Evolutionary conservation across 1,284 basidiomycete genomes (phyloP).

Genomic region (Cryptococcus sp.): DNA sequence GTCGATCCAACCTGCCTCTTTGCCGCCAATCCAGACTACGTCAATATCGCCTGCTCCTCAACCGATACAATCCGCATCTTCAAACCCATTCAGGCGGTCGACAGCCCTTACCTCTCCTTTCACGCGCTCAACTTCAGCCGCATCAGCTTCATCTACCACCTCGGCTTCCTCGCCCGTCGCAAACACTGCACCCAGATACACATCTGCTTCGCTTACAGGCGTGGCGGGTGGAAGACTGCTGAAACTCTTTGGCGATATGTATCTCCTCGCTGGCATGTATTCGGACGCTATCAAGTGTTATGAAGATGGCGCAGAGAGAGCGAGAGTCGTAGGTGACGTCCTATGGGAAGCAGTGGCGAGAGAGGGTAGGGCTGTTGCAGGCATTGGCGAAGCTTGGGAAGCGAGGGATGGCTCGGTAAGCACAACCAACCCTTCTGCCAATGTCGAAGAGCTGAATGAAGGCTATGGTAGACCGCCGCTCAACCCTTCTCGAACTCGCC

Average conservation of each 20-base stretch:
- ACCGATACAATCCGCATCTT: conserved; percentile 23
- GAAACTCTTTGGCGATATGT: conserved; percentile 87
- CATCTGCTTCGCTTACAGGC: conserved; percentile 38
- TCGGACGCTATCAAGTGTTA: conserved; percentile 82
- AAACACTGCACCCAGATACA: conserved; percentile 27
- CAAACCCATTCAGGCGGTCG: conserved; percentile 47
- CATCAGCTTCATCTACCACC: conserved; percentile 19
- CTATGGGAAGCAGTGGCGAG: conserved; percentile 84
- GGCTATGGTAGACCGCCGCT: conserved; percentile 28
- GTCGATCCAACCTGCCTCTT: conserved; percentile 40
- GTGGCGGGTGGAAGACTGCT: conserved; percentile 61
- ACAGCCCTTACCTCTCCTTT: conserved; percentile 40
- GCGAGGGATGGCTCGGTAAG: conserved; percentile 66
- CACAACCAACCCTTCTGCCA: neutral
- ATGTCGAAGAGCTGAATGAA: neutral
- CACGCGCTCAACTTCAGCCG: conserved; percentile 34
- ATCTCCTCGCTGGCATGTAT: conserved; percentile 75
- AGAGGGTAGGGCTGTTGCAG: conserved; percentile 76
- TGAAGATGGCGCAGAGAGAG: conserved; percentile 72
- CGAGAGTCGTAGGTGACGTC: conserved; percentile 70
- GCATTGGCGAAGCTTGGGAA: conserved; percentile 80
- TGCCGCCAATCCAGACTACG: conserved; percentile 44
- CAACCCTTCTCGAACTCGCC: conserved; percentile 44
- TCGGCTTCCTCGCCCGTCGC: conserved; percentile 3
- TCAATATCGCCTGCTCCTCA: conserved; percentile 36